A percentile compares a stretch with the other conserved stretches of the same genome.
These are phyloP conservation scores for Myxozyma mucilagina DNA, from an alignment of 805 yeast species.

Conservation along the genomic window DNA sequence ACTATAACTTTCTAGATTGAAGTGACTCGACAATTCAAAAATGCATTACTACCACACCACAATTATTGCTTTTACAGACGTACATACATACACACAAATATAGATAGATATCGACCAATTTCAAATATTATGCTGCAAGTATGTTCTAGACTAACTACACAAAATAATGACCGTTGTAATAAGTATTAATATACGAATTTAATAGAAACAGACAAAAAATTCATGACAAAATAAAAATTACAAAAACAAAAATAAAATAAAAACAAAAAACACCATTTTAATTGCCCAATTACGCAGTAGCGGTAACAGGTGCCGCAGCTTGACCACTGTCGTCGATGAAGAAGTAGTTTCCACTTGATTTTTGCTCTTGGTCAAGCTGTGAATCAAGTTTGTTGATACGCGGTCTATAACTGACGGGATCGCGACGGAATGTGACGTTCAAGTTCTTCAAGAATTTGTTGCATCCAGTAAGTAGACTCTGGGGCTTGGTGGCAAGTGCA, in stretches of 20 bases:
- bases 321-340: conserved; percentile 64
- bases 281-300: not conserved
- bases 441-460: conserved; percentile 94
- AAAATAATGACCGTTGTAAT: not conserved
- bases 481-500: conserved; percentile 86
- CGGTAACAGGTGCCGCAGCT: conserved; percentile 1
- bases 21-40: no score
- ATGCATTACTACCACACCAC: no score
- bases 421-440: conserved; percentile 98
- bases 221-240: not conserved
- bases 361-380: conserved; percentile 96
- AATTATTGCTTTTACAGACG: not conserved
- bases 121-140: no score
- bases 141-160: not conserved
- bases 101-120: no score
- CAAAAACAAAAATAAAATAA: not conserved
- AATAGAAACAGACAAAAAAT: not conserved
- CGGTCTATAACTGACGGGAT: conserved; percentile 97
- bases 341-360: conserved; percentile 88
- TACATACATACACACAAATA: not conserved
- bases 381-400: conserved; percentile 97
- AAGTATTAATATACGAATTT: no score
- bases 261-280: not conserved
- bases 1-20: no score
- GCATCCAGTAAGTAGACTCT: conserved; percentile 93